Percentiles rank a stretch among this genome's conserved stretches.
phyloP scores from a whole-genome alignment of 2,329 filamentous ascomycete genomes.

The Botrytis aclada region DNA sequence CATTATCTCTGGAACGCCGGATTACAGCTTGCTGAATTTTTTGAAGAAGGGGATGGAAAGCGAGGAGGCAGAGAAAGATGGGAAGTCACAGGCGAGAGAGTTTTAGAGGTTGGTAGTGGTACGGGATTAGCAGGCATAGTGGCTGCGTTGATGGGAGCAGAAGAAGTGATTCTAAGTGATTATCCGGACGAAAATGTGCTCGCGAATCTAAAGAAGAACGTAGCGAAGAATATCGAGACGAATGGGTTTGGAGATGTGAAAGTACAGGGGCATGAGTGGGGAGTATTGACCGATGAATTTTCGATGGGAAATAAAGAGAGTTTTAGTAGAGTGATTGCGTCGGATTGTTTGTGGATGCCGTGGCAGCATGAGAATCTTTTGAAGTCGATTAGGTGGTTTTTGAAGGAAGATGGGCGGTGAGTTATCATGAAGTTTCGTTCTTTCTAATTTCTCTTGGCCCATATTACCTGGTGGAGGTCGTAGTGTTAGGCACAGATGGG shows the following conservation, averaged over 20 bases:
- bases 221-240: slow-evolving; percentile 45
- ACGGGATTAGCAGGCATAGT: slow-evolving; percentile 54
- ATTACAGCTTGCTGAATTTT: slow-evolving; percentile 52
- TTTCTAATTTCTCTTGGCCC: background rate
- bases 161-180: slow-evolving; percentile 59
- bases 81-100: slow-evolving; percentile 1
- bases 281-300: slow-evolving; percentile 43
- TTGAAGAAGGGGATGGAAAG: slow-evolving; percentile 43
- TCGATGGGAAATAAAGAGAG: slow-evolving; percentile 35
- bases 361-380: slow-evolving; percentile 67
- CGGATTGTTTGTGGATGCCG: slow-evolving; percentile 75
- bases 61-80: slow-evolving; percentile 19
- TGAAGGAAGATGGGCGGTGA: slow-evolving; percentile 44
- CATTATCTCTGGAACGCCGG: slow-evolving; percentile 73
- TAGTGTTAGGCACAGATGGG: background rate
- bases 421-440: background rate
- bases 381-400: slow-evolving; percentile 60
- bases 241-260: slow-evolving; percentile 39
- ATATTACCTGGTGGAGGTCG: background rate
- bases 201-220: slow-evolving; percentile 55
- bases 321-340: slow-evolving; percentile 64
- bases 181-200: slow-evolving; percentile 63
- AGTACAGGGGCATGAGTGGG: slow-evolving; percentile 65
- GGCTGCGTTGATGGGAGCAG: slow-evolving; percentile 47
- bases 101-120: slow-evolving; percentile 56